Percentiles rank a stretch among this genome's conserved stretches.
These are phyloP conservation scores for Dipodascus geniculatus DNA, from an alignment of 805 yeast genomes.

Conservation along the genomic window DNA sequence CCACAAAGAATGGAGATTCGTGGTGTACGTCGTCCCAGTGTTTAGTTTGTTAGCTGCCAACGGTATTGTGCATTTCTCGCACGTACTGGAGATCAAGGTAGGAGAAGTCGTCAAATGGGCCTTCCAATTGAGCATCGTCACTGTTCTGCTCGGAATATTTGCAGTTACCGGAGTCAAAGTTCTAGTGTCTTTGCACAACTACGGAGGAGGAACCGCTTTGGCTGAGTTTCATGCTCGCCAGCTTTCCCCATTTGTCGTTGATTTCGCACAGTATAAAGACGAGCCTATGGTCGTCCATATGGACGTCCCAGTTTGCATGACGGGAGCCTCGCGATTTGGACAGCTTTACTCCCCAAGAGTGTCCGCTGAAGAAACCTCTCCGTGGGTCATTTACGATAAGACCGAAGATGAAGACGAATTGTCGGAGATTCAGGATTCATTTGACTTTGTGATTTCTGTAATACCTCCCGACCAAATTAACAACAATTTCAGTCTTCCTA, in stretches of 20 bases:
- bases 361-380: slow-evolving; percentile 12
- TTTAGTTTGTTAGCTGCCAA: slow-evolving; percentile 52
- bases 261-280: not conserved
- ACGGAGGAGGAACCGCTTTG: slow-evolving; percentile 83
- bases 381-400: slow-evolving; percentile 51
- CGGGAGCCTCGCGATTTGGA: slow-evolving; percentile 71
- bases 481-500: slow-evolving; percentile 1
- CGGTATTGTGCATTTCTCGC: slow-evolving; percentile 34
- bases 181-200: slow-evolving; percentile 58
- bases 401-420: slow-evolving; percentile 44
- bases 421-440: slow-evolving; percentile 32
- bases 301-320: slow-evolving; percentile 76
- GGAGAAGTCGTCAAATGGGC: slow-evolving; percentile 15
- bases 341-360: slow-evolving; percentile 34
- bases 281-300: slow-evolving; percentile 43
- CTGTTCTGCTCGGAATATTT: slow-evolving; percentile 26
- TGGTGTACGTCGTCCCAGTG: slow-evolving; percentile 63
- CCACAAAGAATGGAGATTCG: slow-evolving; percentile 92
- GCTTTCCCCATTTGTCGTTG: slow-evolving; percentile 2
- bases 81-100: slow-evolving; percentile 24
- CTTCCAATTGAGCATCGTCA: slow-evolving; percentile 22
- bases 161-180: slow-evolving; percentile 40
- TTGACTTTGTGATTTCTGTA: slow-evolving; percentile 41
- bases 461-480: slow-evolving; percentile 13
- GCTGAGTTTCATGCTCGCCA: slow-evolving; percentile 35